These are phyloP conservation scores for Begonia loranthoides DNA, from an alignment of 306 rosid species.

Conservation along the genomic window DNA sequence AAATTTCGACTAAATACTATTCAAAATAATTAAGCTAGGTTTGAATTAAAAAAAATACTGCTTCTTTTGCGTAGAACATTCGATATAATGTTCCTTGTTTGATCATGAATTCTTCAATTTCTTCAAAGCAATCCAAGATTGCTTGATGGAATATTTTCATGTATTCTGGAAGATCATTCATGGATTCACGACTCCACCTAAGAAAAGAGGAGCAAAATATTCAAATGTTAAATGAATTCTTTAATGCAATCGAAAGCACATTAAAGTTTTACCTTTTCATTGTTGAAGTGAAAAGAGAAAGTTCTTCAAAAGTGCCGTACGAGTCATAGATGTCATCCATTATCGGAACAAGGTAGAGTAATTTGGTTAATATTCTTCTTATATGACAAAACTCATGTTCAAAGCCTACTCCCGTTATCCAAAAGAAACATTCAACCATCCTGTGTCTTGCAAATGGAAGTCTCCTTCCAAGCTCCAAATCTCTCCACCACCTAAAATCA, in stretches of 20 bases:
- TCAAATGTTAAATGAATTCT: no score
- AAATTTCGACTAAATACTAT: background rate
- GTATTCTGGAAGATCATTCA: conserved; percentile 14
- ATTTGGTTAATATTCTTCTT: conserved; percentile 13
- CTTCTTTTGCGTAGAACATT: no score
- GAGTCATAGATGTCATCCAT: conserved; percentile 37
- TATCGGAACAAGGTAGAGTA: background rate
- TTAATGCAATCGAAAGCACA: no score
- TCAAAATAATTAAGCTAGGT: no score
- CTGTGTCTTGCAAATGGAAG: conserved; percentile 29
- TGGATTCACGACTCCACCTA: conserved; percentile 15
- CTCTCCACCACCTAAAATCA: conserved; percentile 35
- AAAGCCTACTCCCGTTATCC: conserved; percentile 18
- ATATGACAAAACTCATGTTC: conserved; percentile 13
- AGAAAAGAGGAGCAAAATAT: no score
- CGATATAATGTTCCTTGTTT: no score
- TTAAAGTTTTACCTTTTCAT: conserved; percentile 7
- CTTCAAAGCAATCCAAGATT: conserved; percentile 9
- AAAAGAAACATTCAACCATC: conserved; percentile 30
- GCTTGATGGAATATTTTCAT: conserved; percentile 13
- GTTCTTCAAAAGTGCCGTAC: conserved; percentile 30
- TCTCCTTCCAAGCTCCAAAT: conserved; percentile 11
- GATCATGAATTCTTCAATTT: conserved; percentile 2
- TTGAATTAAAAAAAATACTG: no score
- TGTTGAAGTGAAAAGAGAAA: conserved; percentile 28